These are phyloP conservation scores for Globisporangium polare DNA, from an alignment of 352 stramenopile species.

Conservation along the genomic window DNA sequence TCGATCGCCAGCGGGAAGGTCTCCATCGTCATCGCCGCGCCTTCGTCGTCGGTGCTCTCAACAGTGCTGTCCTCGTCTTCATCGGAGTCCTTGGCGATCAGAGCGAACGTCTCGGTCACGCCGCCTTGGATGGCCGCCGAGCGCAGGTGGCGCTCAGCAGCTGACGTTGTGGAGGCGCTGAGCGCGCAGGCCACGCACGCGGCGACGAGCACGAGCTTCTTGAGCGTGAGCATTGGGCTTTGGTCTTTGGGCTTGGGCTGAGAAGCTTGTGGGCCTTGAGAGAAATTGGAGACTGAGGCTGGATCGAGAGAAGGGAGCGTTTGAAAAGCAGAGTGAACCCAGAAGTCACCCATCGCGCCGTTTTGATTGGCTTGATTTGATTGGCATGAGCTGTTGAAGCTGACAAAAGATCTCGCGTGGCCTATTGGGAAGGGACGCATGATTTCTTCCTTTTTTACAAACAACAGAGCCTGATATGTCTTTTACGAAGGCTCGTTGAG, in stretches of 20 bases:
- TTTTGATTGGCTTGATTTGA: no score
- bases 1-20: neutral
- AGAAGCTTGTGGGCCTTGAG: neutral
- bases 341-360: no score
- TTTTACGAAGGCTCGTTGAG: no score
- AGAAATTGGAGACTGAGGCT: neutral
- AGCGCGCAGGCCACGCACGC: neutral
- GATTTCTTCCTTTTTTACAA: no score
- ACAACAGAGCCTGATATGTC: no score
- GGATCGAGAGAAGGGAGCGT: no score
- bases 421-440: no score
- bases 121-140: neutral
- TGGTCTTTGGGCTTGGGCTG: neutral
- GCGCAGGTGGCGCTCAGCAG: neutral
- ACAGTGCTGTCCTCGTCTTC: neutral
- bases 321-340: no score
- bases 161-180: neutral
- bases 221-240: neutral
- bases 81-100: neutral
- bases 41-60: neutral
- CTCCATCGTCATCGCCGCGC: neutral
- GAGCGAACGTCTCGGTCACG: neutral
- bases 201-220: neutral
- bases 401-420: no score
- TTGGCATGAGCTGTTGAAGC: no score